Evolutionary conservation across 495 filamentous ascomycete genomes (phyloP), one percentile per base, ranked within the genome.

Genomic region (Hapsidospora chrysogenum): DNA sequence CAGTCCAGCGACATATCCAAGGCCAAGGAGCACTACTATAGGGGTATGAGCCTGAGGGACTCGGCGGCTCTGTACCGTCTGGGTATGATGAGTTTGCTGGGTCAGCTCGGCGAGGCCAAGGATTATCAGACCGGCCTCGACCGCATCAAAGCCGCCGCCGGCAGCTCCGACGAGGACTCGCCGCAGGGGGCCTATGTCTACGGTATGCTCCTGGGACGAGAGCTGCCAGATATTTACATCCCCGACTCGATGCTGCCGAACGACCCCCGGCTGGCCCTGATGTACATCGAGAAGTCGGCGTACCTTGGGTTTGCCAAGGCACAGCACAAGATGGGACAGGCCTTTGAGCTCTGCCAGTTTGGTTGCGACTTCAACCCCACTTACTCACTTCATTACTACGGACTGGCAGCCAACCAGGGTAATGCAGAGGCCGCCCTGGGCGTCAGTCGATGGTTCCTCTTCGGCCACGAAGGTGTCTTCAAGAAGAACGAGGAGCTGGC

Each of bases 361-460:
- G 81, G 83, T 16, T 95, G 89, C 51, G 87, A 96, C 44, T 97
- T 97, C 56, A 81, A 87, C 45, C 89, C 89, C 0, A 76, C 80
- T 4, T 60, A 92, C 33, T 95, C 87, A 3, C 56, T 97, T 39
- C 89, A 97, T 45, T 97, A 97, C 54, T 94, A 95, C 51, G 85
- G 83, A 36, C 67, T 97, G 27, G 92, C 89, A 14, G 78, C 89
- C 3, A 74, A 80, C 27, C 92, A 96, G 55, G 70, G 68, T 20
- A 85, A 95, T 45, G 58, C 81, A 0, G 89, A 96, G 47, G 89
- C 87, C 1, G 83, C 93, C 35, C 85, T 97, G 70, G 84, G 85
- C 17, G 87, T 97, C 40, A 95, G 86, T 49, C 92, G 95, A 56
- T 97, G 89, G 89, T 96, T 96, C 56, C 64, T 97, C 17, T 95